phyloP scores from a whole-genome alignment of 2,329 filamentous ascomycete genomes.

The Lasiodiplodia gonubiensis region DNA sequence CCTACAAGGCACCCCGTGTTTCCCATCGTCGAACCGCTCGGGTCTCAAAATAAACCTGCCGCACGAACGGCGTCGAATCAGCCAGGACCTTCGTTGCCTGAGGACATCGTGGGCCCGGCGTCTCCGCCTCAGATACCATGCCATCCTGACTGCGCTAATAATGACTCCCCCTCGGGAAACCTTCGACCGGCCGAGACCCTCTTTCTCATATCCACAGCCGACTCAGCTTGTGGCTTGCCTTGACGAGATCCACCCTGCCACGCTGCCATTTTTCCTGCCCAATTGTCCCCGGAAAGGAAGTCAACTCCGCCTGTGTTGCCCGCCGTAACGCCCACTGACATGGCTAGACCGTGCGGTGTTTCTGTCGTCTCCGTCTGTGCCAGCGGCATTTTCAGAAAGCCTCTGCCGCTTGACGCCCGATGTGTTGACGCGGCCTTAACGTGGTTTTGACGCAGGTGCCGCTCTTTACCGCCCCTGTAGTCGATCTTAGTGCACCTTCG shows the following conservation, averaged over 20 bases:
- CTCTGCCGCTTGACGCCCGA: background rate
- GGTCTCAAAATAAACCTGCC: conserved; percentile 13
- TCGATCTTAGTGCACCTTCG: background rate
- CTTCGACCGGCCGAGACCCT: conserved; percentile 2
- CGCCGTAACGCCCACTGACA: background rate
- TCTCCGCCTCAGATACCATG: background rate
- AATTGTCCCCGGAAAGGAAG: background rate
- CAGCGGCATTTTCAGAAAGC: conserved; percentile 9
- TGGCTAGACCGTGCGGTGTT: background rate
- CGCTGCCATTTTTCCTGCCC: background rate
- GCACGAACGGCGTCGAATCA: background rate
- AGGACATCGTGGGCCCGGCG: background rate
- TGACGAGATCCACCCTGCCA: background rate
- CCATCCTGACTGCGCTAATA: conserved; percentile 6
- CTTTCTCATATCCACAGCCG: background rate
- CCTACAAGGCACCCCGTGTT: conserved; percentile 12
- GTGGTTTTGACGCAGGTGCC: background rate
- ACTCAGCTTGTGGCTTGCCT: background rate
- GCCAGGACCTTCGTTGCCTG: background rate
- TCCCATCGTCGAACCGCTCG: background rate
- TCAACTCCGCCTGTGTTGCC: background rate
- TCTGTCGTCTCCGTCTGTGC: background rate
- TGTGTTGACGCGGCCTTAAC: background rate
- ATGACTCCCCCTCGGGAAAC: background rate
- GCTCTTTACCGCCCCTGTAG: background rate